Conservation (phyloP, 106 monocot species). For the Dendrobium chrysotoxum region DNA sequence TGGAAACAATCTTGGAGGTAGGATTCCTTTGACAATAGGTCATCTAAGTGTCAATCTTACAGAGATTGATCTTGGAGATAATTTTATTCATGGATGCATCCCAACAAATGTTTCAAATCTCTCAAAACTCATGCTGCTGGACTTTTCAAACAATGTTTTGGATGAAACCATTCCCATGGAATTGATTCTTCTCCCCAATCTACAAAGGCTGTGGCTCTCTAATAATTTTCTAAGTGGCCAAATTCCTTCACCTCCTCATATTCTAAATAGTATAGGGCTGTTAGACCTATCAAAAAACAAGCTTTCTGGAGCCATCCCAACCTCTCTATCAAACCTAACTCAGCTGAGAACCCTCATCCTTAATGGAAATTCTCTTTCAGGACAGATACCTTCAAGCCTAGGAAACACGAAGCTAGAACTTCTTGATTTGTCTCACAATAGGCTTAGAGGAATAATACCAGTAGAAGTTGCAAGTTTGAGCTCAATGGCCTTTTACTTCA, state of each 20-base stretch:
- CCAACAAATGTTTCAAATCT: slow-evolving; percentile 29
- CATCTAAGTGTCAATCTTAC: slow-evolving; percentile 22
- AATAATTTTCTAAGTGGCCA: slow-evolving; percentile 28
- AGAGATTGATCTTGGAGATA: slow-evolving; percentile 33
- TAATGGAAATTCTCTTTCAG: slow-evolving; percentile 19
- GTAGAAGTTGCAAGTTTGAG: slow-evolving; percentile 35
- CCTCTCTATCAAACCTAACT: slow-evolving; percentile 16
- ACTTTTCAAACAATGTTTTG: slow-evolving; percentile 37
- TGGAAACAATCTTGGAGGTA: slow-evolving; percentile 27
- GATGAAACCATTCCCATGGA: slow-evolving; percentile 33
- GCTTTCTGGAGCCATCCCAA: slow-evolving; percentile 22
- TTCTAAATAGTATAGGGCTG: slow-evolving; percentile 26
- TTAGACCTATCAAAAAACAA: slow-evolving; percentile 42
- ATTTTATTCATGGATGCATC: slow-evolving; percentile 32
- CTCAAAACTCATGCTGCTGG: slow-evolving; percentile 28
- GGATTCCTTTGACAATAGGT: slow-evolving; percentile 15
- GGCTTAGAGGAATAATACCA: slow-evolving; percentile 33
- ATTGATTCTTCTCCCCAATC: slow-evolving; percentile 23
- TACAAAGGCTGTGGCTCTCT: slow-evolving; percentile 43
- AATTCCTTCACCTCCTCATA: slow-evolving; percentile 24
- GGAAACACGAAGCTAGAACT: slow-evolving; percentile 11
- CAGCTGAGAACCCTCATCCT: slow-evolving; percentile 2
- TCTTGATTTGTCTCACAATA: slow-evolving; percentile 49
- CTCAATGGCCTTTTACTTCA: slow-evolving; percentile 36
- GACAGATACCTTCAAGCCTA: slow-evolving; percentile 22